Evolutionary conservation across 2,329 filamentous ascomycete species (phyloP), one percentile per base, ranked within the genome.

Genomic region (Colletotrichum eremochloae): DNA sequence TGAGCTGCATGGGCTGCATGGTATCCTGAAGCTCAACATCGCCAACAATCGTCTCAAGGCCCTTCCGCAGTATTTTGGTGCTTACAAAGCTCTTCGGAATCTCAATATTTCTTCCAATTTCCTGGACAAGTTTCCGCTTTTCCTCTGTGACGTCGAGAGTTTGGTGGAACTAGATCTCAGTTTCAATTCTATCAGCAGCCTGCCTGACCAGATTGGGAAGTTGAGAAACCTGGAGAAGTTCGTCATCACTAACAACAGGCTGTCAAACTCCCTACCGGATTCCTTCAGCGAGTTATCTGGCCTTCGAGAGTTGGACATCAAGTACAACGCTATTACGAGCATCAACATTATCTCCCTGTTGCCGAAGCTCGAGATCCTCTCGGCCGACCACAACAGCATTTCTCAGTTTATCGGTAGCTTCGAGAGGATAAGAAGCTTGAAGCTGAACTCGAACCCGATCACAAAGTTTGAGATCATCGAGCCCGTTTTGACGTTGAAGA

Each of bases 61-160:
- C 63, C 85, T 99, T 1, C 96, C 96, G 0, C 81, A 88, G 1
- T 96, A 96, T 77, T 98, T 99, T 81, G 92, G 91, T 31, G 88
- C 90, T 29, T 99, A 97, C 81, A 90, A 89, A 74, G 88, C 90
- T 6, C 85, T 99, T 73, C 89, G 96, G 74, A 96, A 91, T 75
- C 84, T 99, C 71, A 98, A 97, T 78, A 87, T 99, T 61, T 97
- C 96, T 1, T 99, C 96, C 1, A 99, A 99, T 81, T 95, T 94
- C 73, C 87, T 99, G 67, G 92, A 92, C 68, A 89, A 89, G 52
- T 97, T 99, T 74, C 96, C 96, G 0, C 86, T 92, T 31, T 97
- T 97, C 77, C 86, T 99, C 31, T 96, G 94, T 81, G 88, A 94
- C 33, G 84, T 99, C 29, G 90, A 90, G 75, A 95, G 92, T 55